Conservation (phyloP, 352 stramenopile species). For the Globisporangium cederbergense region DNA sequence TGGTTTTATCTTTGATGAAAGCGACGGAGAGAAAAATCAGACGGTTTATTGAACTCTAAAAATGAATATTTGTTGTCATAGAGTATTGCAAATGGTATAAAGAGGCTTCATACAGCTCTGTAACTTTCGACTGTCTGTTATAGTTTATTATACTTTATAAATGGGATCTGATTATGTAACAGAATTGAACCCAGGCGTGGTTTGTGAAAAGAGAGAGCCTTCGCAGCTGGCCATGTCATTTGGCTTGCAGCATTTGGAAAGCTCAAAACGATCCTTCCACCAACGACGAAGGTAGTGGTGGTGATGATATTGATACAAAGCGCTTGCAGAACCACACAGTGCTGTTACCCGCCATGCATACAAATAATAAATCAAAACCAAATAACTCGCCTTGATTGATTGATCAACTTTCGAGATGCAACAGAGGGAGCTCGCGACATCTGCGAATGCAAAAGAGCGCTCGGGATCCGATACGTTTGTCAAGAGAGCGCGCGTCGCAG, state of each 20-base stretch:
- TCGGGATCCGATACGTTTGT: not conserved
- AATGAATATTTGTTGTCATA: not conserved
- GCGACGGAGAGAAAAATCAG: slow-evolving; percentile 7
- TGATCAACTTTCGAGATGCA: too few relatives aligned
- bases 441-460: not conserved
- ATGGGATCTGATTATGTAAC: not conserved
- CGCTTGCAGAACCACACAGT: not conserved
- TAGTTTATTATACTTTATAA: not conserved
- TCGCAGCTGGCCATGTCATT: not conserved
- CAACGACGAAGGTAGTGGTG: not conserved
- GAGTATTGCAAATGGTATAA: not conserved
- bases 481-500: not conserved
- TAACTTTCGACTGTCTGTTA: not conserved
- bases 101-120: too few relatives aligned
- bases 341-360: not conserved
- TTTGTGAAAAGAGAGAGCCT: not conserved
- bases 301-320: too few relatives aligned
- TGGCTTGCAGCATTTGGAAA: not conserved
- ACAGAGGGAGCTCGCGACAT: too few relatives aligned
- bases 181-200: not conserved
- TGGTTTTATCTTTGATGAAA: not conserved
- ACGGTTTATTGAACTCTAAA: not conserved
- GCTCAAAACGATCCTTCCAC: not conserved
- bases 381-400: too few relatives aligned
- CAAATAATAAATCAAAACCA: not conserved